phyloP scores from a whole-genome alignment of 345 rosid genomes.

The Garcia nutans region DNA sequence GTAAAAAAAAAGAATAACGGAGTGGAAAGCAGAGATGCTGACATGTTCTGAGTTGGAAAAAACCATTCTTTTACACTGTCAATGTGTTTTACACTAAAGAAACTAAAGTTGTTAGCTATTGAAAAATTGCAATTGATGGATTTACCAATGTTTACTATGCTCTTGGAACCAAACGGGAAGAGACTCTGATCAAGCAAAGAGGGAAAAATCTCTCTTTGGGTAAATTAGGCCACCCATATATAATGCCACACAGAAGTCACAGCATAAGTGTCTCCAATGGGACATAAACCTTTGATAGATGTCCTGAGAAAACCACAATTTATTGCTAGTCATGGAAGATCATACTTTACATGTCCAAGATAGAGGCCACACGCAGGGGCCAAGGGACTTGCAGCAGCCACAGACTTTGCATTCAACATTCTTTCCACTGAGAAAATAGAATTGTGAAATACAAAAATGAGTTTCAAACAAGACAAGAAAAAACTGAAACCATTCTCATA shows the following conservation, averaged over 20 bases:
- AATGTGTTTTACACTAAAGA: background rate
- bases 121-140: background rate
- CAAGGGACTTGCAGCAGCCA: slow-evolving; percentile 74
- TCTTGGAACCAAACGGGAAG: background rate
- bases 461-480: background rate
- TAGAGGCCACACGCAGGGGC: slow-evolving; percentile 86
- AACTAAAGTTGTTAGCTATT: too few species aligned
- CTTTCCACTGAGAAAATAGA: slow-evolving; percentile 49
- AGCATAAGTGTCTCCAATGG: background rate
- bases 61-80: background rate
- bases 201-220: background rate
- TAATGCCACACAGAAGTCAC: background rate
- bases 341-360: slow-evolving; percentile 78
- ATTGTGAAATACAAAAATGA: background rate
- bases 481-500: background rate
- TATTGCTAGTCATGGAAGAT: slow-evolving; percentile 38
- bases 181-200: background rate
- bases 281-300: background rate
- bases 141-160: background rate
- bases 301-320: background rate
- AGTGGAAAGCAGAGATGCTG: too few species aligned
- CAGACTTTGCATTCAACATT: slow-evolving; percentile 69
- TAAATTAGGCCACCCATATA: background rate
- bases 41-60: too few species aligned
- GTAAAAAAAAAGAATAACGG: too few species aligned